Evolutionary conservation across 495 filamentous ascomycete genomes (phyloP), one percentile per base, ranked within the genome.

Genomic region (Alectoria sarmentosa): DNA sequence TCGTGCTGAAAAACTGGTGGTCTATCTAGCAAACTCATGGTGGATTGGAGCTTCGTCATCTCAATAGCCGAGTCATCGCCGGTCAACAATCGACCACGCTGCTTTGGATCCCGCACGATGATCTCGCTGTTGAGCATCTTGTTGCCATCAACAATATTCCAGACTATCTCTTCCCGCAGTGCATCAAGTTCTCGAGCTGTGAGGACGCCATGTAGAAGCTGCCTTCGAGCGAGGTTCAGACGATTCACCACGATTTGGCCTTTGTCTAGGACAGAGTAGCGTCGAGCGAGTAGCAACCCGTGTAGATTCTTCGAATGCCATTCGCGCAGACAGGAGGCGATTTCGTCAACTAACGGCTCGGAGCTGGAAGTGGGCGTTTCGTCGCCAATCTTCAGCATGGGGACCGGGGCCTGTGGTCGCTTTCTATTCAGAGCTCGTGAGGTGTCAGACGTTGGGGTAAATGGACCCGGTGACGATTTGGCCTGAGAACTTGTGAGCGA

Each of bases 261-360:
- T 61, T 89, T 86, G 66, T 95, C 91, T 42, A 98, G 81, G 59
- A 86, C 79, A 44, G 80, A 76, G 77, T 99, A 98, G 70, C 90
- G 84, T 55, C 90, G 82, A 48, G 83, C 83, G 17, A 99, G 82
- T 3, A 98, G 79, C n/a, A 97, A 77, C 74, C 96, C 92, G 74
- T 98, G 95, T 52, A 98, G 82, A 71, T 96, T 96, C 19, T 90
- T 96, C 23, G 92, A 94, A 74, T 99, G 92, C 94, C 94, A 99
- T 79, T 99, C 94, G 34, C 93, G 85, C 38, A 99, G 76, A 73
- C 93, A 98, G 10, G 91, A 96, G 23, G 92, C 92, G 72, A 98
- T 97, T 72, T 99, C 94, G 74, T 98, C 95, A 15, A 99, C 92
- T 63, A 99, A 78, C 4, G 94, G 94, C 73, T 99, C 94, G 32